These are phyloP conservation scores for Penicillium arizonense DNA, from an alignment of 495 filamentous ascomycete genomes.

Conservation along the genomic window DNA sequence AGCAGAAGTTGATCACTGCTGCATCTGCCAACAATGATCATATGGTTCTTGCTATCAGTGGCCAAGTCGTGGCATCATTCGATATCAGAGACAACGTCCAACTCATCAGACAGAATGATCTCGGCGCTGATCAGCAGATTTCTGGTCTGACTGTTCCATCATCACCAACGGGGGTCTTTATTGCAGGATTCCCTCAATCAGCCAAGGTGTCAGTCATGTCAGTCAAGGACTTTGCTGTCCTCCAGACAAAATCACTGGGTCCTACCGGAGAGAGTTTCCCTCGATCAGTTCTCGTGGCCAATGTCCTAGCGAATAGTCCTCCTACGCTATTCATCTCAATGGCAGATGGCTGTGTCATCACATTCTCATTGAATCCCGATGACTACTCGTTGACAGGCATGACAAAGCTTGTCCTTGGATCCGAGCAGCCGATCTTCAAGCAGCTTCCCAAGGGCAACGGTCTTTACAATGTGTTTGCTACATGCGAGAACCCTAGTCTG, in stretches of 20 bases:
- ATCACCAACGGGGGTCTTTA: conserved; percentile 51
- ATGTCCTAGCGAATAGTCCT: conserved; percentile 59
- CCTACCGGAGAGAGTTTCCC: conserved; percentile 68
- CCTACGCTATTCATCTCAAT: conserved; percentile 89
- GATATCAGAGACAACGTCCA: conserved; percentile 58
- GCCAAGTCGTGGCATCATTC: conserved; percentile 63
- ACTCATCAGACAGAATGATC: conserved; percentile 54
- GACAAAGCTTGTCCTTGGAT: conserved; percentile 83
- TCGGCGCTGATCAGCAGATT: conserved; percentile 68
- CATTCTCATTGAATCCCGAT: conserved; percentile 65
- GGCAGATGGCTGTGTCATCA: conserved; percentile 90
- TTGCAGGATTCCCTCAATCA: conserved; percentile 82
- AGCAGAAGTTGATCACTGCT: conserved; percentile 64
- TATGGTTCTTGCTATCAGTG: conserved; percentile 72
- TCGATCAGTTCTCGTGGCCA: conserved; percentile 73
- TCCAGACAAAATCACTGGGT: conserved; percentile 59
- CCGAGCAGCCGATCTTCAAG: conserved; percentile 77
- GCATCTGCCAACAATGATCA: conserved; percentile 69
- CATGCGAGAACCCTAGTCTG: conserved; percentile 88
- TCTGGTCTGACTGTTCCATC: conserved; percentile 73
- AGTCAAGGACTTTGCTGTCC: conserved; percentile 58
- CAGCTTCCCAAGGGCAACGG: conserved; percentile 63
- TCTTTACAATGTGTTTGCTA: conserved; percentile 83
- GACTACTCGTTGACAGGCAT: conserved; percentile 62
- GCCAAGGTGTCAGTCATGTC: conserved; percentile 70